These are phyloP conservation scores for Scalesia atractyloides DNA, from an alignment of 129 eudicot genomes.

Conservation along the genomic window DNA sequence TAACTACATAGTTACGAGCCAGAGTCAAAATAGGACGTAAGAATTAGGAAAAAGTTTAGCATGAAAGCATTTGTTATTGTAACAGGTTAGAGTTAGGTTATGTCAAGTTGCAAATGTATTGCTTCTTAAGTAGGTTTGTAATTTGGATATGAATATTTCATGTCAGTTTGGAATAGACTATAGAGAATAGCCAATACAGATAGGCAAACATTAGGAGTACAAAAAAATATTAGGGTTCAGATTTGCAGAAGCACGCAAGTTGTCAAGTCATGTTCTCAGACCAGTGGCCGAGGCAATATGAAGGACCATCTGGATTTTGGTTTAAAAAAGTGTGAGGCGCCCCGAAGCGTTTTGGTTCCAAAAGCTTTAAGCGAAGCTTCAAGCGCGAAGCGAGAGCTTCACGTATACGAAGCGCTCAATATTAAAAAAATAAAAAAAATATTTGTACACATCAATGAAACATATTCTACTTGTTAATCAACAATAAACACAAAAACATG, in stretches of 20 bases:
- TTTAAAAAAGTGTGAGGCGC: no score
- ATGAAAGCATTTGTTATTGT: constrained; percentile 9
- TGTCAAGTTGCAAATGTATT: constrained; percentile 6
- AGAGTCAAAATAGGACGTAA: not conserved
- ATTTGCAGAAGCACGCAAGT: not conserved
- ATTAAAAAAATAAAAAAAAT: no score
- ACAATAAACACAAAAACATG: no score
- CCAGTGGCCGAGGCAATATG: not conserved
- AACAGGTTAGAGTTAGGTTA: constrained; percentile 17
- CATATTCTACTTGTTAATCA: no score
- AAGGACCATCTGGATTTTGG: constrained; percentile 8
- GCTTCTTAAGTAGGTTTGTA: constrained; percentile 6
- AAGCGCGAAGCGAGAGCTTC: no score
- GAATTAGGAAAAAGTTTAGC: not conserved
- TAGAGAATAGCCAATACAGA: not conserved
- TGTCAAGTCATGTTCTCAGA: not conserved
- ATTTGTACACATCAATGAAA: no score
- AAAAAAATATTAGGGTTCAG: not conserved
- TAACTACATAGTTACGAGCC: not conserved
- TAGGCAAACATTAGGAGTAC: not conserved
- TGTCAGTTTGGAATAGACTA: constrained; percentile 3
- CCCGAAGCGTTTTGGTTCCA: no score
- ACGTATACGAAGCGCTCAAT: no score
- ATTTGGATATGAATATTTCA: not conserved
- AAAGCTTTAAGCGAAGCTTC: no score